Base-by-base conservation (phyloP, 1,284 basidiomycete species). In the Cutaneotrichosporon mucoides region DNA sequence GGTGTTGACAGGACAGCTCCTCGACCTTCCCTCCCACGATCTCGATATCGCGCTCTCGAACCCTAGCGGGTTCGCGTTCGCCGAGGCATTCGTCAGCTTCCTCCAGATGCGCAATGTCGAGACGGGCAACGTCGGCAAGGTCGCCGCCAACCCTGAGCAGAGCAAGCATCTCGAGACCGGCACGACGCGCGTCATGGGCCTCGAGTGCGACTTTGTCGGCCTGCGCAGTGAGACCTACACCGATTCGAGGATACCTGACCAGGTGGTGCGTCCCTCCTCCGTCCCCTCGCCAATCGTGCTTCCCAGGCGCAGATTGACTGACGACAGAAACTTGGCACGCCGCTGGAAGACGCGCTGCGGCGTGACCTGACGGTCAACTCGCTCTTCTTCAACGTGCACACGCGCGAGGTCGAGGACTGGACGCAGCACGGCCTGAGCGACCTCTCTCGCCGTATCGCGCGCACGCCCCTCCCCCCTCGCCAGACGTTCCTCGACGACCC, bases 91-190 rank as follows among this genome's bases (percentile, higher is more conserved):
- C 63, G 84, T 86, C 15, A 78, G 81, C 24, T 96, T 84, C 70
- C 81, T 91, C 66, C 70, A 76, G 12, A 82, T 85, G 0, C 61
- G 76, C 51, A 81, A 83, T 46, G 73, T 89, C 11, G 66, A 82
- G 34, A 84, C 85, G 2, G 85, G 86, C 55, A 83, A 82, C 24
- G 80, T 84, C 11, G 81, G 88, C 24, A 91, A 88, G 71, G 93
- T 99, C 60, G 91, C 90, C 55, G 88, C 88, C 62, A 98, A 99
- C 70, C 95, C 96, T 0, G 92, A 95, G 50, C 96, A 99, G 79
- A 95, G 91, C 57, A 99, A 99, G 76, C 96, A 98, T 78, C 83
- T 99, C 40, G 95, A 99, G 79, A 98, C 96, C 0, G 95, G 93
- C 0, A 89, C 88, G 15, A 89, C 92, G 37, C 85, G 84, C 37